Conservation (phyloP, 129 eudicot genomes). For the Lactuca sativa region DNA sequence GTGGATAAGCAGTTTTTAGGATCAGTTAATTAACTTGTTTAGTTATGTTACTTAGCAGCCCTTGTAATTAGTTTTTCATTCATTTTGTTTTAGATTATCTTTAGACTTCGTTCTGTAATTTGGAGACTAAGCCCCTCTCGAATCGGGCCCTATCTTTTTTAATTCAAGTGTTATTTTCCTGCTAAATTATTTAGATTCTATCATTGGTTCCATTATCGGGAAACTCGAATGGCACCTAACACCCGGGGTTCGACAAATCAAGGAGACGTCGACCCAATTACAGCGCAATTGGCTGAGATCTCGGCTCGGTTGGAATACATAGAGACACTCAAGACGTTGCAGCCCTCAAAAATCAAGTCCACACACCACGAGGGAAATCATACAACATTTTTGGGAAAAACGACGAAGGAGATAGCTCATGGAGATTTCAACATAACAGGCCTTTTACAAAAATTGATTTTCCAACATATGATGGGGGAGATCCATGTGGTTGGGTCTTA, state of each 20-base stretch:
- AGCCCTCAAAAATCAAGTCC: background rate
- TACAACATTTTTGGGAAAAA: background rate
- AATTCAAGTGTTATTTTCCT: background rate
- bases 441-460: background rate
- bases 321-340: background rate
- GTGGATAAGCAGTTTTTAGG: background rate
- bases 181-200: background rate
- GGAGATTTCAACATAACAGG: background rate
- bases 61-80: background rate
- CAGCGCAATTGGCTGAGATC: background rate
- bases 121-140: conserved; percentile 6
- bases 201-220: conserved; percentile 10
- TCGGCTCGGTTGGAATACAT: background rate
- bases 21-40: background rate
- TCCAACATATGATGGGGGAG: conserved; percentile 7
- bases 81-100: background rate
- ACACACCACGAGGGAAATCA: background rate
- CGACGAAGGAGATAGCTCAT: background rate
- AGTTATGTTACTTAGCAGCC: too few relatives aligned
- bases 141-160: conserved; percentile 4
- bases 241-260: background rate
- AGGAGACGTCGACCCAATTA: background rate
- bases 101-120: background rate
- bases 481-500: conserved; percentile 17
- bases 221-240: background rate